Evolutionary conservation across 768 basidiomycete genomes (phyloP).

Genomic region (Glaciozyma antarctica): DNA sequence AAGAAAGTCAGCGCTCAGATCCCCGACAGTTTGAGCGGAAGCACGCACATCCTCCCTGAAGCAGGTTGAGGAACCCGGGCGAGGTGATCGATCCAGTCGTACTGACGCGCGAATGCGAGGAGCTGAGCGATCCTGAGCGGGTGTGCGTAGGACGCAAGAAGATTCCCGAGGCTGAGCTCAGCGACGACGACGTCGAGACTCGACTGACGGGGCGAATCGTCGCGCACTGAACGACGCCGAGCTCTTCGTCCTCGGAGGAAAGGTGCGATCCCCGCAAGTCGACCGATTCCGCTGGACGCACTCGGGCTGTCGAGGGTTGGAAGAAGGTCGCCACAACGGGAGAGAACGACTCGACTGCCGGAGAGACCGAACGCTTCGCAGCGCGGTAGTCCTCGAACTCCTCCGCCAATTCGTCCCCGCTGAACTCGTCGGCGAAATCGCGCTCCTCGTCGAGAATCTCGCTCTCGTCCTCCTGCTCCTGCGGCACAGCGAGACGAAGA

Average conservation of each 20-base stretch:
- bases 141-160: constrained; percentile 50
- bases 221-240: constrained; percentile 23
- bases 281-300: constrained; percentile 3
- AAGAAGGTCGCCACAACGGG: too few relatives aligned
- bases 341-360: background rate
- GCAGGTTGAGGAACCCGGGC: constrained; percentile 9
- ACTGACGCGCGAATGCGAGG: background rate
- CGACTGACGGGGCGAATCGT: constrained; percentile 11
- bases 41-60: background rate
- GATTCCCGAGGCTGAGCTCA: background rate
- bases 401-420: background rate
- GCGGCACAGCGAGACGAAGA: background rate
- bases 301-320: background rate
- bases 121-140: constrained; percentile 46
- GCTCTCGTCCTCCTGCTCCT: background rate
- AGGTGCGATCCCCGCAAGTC: constrained; percentile 5
- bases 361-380: background rate
- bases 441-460: constrained; percentile 15
- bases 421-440: constrained; percentile 4
- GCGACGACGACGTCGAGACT: background rate
- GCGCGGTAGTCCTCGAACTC: background rate
- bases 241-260: constrained; percentile 8
- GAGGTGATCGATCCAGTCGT: constrained; percentile 3
- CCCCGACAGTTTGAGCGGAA: too few relatives aligned
- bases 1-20: background rate